Percentiles rank a stretch among this genome's conserved stretches.
phyloP scores from a whole-genome alignment of 805 yeast species.

The Ogataea nakhonphanomensis region DNA sequence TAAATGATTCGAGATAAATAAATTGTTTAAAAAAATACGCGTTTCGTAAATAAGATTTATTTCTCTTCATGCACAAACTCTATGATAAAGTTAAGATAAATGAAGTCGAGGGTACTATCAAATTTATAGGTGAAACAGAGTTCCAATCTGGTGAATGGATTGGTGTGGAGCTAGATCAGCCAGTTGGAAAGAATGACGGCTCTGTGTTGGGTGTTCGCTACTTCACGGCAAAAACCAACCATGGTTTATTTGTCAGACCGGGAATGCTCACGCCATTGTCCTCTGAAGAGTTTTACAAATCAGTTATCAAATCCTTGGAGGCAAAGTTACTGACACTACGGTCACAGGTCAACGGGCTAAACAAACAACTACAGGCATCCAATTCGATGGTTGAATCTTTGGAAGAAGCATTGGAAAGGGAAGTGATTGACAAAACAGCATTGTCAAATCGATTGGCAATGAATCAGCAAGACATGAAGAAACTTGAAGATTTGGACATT shows the following conservation, averaged over 20 bases:
- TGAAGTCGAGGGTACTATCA: slow-evolving; percentile 43
- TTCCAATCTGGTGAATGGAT: slow-evolving; percentile 62
- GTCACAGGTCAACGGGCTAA: slow-evolving; percentile 30
- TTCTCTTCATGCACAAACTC: slow-evolving; percentile 3
- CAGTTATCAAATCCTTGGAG: slow-evolving; percentile 33
- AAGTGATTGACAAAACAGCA: slow-evolving; percentile 44
- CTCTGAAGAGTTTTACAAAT: neutral
- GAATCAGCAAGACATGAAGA: neutral
- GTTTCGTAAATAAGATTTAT: slow-evolving; percentile 1
- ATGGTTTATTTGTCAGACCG: slow-evolving; percentile 52
- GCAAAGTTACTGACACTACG: slow-evolving; percentile 38
- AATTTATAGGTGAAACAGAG: slow-evolving; percentile 49
- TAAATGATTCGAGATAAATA: neutral
- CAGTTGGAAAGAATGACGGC: slow-evolving; percentile 49
- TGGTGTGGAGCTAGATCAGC: slow-evolving; percentile 42
- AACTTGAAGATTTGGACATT: slow-evolving; percentile 22
- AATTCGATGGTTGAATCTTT: slow-evolving; percentile 10
- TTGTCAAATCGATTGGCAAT: slow-evolving; percentile 31
- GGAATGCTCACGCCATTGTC: slow-evolving; percentile 21
- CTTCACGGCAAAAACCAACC: slow-evolving; percentile 34
- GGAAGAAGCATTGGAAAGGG: slow-evolving; percentile 32
- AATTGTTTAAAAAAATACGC: slow-evolving; percentile 1
- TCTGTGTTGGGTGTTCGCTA: slow-evolving; percentile 41
- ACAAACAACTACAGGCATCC: slow-evolving; percentile 23
- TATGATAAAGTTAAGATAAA: slow-evolving; percentile 35